Base-by-base conservation (phyloP, 2,329 filamentous ascomycete species). In the Xylaria multiplex region DNA sequence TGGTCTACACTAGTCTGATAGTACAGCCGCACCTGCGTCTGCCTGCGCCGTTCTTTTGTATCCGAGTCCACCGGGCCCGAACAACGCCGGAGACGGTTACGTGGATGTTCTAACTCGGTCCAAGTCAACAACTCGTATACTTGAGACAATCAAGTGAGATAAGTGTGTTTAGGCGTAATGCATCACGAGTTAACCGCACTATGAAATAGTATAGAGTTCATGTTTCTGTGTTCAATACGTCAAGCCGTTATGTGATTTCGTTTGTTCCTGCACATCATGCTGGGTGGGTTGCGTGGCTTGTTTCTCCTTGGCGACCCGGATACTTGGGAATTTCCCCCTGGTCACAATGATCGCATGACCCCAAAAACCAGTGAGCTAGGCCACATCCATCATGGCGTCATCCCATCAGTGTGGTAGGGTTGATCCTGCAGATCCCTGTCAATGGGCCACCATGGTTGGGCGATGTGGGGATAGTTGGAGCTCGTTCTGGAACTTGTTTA, bases 371-470 rank as follows among this genome's bases (percentile, higher is more conserved):
- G 22, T 46, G 60, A 61, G 59, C 66, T 70, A 68, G 71, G 64
- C 66, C 70, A 56, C 56, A 66, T 62, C 22, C 50, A 61, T 54
- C 53, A 58, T 66, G 62, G 50, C 67, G 72, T 72, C 71, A 73
- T 74, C 67, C 73, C 73, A 74, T 67, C 63, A 62, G 62, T 62
- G 42, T 72, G 73, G 73, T 69, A 70, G 59, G 45, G 60, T 22
- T 37, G 71, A 73, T 73, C 72, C 68, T 64, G 70, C 54, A 65
- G 67, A 74, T 76, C 74, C 64, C 70, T 62, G 69, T 66, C 61
- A 24, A 50, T 62, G 59, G 68, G 52, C 45, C 58, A 66, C 64
- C 46, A 54, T 68, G 59, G 64, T 64, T 69, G 69, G 65, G n/a
- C 62, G 48, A 70, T 69, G 71, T 74, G 72, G 71, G 65, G 72